These are phyloP conservation scores for Monosporozyma unispora DNA, from an alignment of 805 yeast species.

Conservation along the genomic window DNA sequence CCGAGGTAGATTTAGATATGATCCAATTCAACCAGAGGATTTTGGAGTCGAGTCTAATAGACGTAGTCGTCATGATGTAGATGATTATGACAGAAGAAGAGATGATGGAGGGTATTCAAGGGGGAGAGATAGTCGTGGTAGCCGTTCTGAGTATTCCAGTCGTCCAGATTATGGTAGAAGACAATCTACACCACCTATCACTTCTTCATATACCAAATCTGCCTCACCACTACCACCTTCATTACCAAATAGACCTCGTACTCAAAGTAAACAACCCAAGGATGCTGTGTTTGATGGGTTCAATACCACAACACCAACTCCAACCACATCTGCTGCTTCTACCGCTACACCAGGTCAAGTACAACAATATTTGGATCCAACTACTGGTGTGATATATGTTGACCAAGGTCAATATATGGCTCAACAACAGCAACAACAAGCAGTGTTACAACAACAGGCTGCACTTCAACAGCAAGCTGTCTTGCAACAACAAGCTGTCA, in stretches of 20 bases:
- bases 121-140: slow-evolving; percentile 2
- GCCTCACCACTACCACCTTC: slow-evolving; percentile 19
- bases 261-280: slow-evolving; percentile 24
- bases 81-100: background rate
- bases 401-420: slow-evolving; percentile 52
- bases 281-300: slow-evolving; percentile 30
- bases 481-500: background rate
- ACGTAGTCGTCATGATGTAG: slow-evolving; percentile 7
- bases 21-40: slow-evolving; percentile 25
- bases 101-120: slow-evolving; percentile 1
- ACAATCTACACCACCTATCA: slow-evolving; percentile 17
- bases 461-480: slow-evolving; percentile 9
- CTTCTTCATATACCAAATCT: slow-evolving; percentile 35
- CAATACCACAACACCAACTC: slow-evolving; percentile 13
- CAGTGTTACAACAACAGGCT: slow-evolving; percentile 10
- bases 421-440: slow-evolving; percentile 13
- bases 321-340: slow-evolving; percentile 11
- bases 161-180: slow-evolving; percentile 31
- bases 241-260: slow-evolving; percentile 34
- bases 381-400: slow-evolving; percentile 59
- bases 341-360: slow-evolving; percentile 13
- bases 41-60: slow-evolving; percentile 8
- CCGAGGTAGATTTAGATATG: slow-evolving; percentile 43
- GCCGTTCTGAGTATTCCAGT: background rate
- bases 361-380: slow-evolving; percentile 64